These are phyloP conservation scores for Lanzia echinophila DNA, from an alignment of 2,329 filamentous ascomycete genomes.

Conservation along the genomic window DNA sequence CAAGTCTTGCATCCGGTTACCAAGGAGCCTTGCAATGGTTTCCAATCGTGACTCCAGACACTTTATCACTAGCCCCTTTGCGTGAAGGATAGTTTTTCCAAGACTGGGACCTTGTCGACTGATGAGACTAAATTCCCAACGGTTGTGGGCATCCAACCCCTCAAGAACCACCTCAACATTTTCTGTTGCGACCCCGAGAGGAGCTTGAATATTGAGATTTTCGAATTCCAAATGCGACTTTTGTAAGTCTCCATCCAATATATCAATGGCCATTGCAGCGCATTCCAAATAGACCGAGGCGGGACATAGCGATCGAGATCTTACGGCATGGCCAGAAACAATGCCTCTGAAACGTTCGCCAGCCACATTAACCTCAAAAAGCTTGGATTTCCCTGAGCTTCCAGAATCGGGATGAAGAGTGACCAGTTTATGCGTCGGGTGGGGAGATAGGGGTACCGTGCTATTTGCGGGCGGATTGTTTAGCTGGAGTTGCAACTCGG, in stretches of 20 bases:
- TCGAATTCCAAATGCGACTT: not conserved
- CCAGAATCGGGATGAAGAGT: not conserved
- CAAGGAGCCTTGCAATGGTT: not conserved
- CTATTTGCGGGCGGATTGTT: too few relatives aligned
- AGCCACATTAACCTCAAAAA: not conserved
- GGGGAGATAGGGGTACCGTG: not conserved
- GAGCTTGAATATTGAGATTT: not conserved
- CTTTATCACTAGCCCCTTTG: not conserved
- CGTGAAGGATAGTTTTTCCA: not conserved
- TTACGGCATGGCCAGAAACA: not conserved
- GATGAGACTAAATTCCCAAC: slow-evolving; percentile 1
- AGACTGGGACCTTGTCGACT: not conserved
- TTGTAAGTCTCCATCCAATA: not conserved
- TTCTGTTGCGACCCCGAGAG: not conserved
- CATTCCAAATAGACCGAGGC: slow-evolving; percentile 6
- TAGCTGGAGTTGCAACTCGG: not conserved
- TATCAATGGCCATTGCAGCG: not conserved
- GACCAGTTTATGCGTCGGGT: not conserved
- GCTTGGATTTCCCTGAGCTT: not conserved
- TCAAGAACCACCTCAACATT: not conserved
- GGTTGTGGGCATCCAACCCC: not conserved
- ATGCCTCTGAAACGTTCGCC: not conserved
- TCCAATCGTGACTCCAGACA: not conserved
- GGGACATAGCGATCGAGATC: not conserved
- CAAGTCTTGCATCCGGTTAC: not conserved